Base-by-base conservation (phyloP, 441 rosid genomes). In the Gossypium schwendimanii region DNA sequence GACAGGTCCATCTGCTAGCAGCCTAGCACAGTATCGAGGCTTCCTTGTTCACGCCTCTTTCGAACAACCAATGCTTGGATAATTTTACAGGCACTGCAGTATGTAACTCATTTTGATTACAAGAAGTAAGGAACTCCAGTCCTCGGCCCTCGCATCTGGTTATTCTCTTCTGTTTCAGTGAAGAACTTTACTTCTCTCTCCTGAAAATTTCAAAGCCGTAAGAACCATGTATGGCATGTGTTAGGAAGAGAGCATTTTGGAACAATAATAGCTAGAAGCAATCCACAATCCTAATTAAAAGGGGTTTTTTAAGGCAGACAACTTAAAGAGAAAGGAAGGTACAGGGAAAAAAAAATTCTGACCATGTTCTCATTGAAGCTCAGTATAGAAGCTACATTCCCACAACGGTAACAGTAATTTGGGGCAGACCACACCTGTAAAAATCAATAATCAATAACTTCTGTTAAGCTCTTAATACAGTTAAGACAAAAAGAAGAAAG, bases 341-440 rank as follows among this genome's bases (percentile, higher is more conserved):
- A 49, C 14, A 18, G 63, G 55, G 39, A 76, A 73, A 47, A 36
- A 72, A 41, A 73, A n/a, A 2, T 66, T 31, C 94, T 89, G 73
- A 91, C 99, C 98, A 95, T 95, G 79, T 87, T 95, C 81, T 95
- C 99, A 80, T 89, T 93, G 84, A 95, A 95, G 82, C 98, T 95
- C 87, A 95, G 84, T 80, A 95, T 95, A 49, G 99, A 95, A 78
- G 99, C 99, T 66, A 95, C 98, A 79, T 95, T 95, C 73, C 99
- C 98, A 82, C 99, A 95, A 14, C 99, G 98, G 75, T 95, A 95
- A 82, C 99, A 95, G 80, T 95, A 95, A 78, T 95, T 95, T 60
- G 99, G 99, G 0, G 99, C 99, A 75, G 98, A 96, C 99, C 99
- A 96, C 59, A 96, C 99, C 99, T 96, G 82, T 63, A 82, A 79